Evolutionary conservation across 2,329 filamentous ascomycete species (phyloP).

Genomic region (Fusarium sp.): DNA sequence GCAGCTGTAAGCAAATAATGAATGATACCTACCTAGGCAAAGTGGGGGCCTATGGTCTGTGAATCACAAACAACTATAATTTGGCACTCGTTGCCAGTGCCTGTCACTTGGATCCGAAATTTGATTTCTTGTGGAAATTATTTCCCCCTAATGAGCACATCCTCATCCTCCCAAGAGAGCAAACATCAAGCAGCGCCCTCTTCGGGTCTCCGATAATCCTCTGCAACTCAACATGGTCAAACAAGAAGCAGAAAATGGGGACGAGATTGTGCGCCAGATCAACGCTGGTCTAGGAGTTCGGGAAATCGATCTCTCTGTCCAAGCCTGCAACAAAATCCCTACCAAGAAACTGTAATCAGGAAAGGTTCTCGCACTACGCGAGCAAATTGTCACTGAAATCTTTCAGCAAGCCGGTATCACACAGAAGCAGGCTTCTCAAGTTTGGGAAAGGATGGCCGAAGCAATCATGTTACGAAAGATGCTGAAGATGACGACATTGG

Average conservation of each 20-base stretch:
- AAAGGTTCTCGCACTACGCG: fast-evolving
- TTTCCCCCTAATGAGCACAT: not conserved
- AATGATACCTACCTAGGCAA: not conserved
- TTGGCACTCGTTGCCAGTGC: not conserved
- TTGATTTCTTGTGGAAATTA: not conserved
- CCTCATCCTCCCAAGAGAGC: too few relatives aligned
- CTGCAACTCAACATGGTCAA: not conserved
- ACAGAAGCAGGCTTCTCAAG: fast-evolving
- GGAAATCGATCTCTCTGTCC: not conserved
- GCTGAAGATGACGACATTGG: fast-evolving
- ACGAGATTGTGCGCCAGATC: not conserved
- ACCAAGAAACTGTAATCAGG: fast-evolving
- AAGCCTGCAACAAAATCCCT: not conserved
- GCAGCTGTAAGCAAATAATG: too few relatives aligned
- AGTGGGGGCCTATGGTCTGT: not conserved
- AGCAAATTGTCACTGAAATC: not conserved
- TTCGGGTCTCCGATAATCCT: not conserved
- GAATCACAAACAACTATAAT: not conserved
- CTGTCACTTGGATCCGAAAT: not conserved
- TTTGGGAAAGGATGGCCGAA: fast-evolving
- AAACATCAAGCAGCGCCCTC: not conserved
- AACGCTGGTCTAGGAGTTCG: not conserved
- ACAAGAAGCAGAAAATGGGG: not conserved
- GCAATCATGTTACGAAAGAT: fast-evolving
- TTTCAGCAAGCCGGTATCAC: fast-evolving